Evolutionary conservation across 2,329 filamentous ascomycete species (phyloP).

Genomic region (Thermothelomyces thermophilus): DNA sequence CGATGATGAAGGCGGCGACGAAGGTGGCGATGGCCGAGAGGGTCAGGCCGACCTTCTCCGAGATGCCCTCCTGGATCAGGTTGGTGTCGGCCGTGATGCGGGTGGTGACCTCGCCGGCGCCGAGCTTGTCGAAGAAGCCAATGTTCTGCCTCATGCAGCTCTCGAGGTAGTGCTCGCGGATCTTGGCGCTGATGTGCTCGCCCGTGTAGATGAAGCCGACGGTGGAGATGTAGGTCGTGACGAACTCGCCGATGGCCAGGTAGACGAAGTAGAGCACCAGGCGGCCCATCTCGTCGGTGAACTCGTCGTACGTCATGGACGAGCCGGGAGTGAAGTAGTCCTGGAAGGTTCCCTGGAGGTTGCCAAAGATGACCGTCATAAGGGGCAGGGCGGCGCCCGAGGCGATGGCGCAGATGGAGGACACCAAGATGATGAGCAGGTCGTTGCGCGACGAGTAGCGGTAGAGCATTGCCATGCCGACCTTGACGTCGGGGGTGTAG

Average conservation of each 20-base stretch:
- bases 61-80: conserved; percentile 86
- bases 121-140: conserved; percentile 87
- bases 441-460: conserved; percentile 64
- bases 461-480: conserved; percentile 60
- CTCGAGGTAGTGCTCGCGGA: conserved; percentile 74
- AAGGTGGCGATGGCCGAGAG: conserved; percentile 75
- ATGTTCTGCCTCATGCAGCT: conserved; percentile 85
- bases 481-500: conserved; percentile 54
- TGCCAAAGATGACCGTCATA: conserved; percentile 78
- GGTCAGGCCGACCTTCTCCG: conserved; percentile 77
- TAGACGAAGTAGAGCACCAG: conserved; percentile 81
- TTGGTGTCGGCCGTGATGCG: conserved; percentile 93
- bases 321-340: conserved; percentile 46
- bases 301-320: conserved; percentile 45
- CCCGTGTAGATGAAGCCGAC: conserved; percentile 86
- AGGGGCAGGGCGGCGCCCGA: conserved; percentile 70
- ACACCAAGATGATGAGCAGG: conserved; percentile 54
- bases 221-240: conserved; percentile 71
- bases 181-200: conserved; percentile 71
- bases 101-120: conserved; percentile 87
- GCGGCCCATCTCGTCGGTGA: conserved; percentile 52
- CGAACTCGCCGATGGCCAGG: conserved; percentile 72
- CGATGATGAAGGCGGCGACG: conserved; percentile 81
- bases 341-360: conserved; percentile 66
- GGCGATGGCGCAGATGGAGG: conserved; percentile 58